phyloP scores from a whole-genome alignment of 352 stramenopile species.

The Pythium dissotocum region DNA sequence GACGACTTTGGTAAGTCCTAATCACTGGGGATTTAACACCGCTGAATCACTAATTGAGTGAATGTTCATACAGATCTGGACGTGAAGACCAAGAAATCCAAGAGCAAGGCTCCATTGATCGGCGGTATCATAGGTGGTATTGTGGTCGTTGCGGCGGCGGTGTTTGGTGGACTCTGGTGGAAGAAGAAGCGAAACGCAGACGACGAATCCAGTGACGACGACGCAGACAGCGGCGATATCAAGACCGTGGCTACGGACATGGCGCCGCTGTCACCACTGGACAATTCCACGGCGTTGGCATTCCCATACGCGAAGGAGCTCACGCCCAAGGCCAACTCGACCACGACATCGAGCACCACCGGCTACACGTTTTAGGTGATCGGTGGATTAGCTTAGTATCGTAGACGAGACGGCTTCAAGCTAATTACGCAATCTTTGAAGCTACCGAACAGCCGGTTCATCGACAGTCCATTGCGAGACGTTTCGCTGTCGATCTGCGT shows the following conservation, averaged over 20 bases:
- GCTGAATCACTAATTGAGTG: too few species aligned
- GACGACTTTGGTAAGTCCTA: background rate
- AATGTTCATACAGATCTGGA: background rate
- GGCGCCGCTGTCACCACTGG: background rate
- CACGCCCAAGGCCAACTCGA: background rate
- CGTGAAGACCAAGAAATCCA: background rate
- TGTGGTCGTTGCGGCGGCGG: too few species aligned
- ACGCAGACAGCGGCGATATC: background rate
- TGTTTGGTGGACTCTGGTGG: background rate
- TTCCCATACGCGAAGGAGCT: background rate
- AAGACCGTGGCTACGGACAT: background rate
- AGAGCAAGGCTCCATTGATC: background rate
- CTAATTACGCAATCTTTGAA: background rate
- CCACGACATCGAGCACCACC: background rate
- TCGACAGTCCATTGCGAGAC: background rate
- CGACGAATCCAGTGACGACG: background rate
- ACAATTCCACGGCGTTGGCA: background rate
- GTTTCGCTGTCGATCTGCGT: background rate
- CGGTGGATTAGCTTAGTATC: background rate
- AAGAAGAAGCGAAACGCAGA: background rate
- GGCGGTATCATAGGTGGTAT: background rate
- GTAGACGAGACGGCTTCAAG: background rate
- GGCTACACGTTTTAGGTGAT: background rate
- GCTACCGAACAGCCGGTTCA: background rate
- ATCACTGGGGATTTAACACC: too few species aligned